These are phyloP conservation scores for Pseudomonodictys pantanalensis DNA, from an alignment of 495 filamentous ascomycete genomes.

Conservation along the genomic window DNA sequence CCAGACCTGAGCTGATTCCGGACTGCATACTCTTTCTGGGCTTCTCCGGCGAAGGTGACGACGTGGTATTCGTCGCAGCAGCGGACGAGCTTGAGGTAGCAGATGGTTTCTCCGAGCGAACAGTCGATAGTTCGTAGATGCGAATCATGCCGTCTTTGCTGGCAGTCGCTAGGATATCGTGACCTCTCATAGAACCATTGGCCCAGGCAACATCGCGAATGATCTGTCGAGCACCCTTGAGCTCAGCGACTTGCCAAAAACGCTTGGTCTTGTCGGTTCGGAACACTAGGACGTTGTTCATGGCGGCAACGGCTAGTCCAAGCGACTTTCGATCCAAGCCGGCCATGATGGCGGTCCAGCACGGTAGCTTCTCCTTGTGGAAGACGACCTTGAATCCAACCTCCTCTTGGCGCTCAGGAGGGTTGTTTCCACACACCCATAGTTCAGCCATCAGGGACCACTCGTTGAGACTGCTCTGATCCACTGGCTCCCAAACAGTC, in stretches of 20 bases:
- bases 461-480: constrained; percentile 73
- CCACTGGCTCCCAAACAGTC: constrained; percentile 78
- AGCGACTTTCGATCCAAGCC: constrained; percentile 71
- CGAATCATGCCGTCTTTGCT: constrained; percentile 87
- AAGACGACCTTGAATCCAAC: constrained; percentile 81
- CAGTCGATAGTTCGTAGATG: constrained; percentile 74
- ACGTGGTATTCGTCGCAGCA: constrained; percentile 1
- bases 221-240: constrained; percentile 65
- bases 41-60: constrained; percentile 12
- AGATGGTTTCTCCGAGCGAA: constrained; percentile 15
- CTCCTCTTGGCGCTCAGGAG: constrained; percentile 68
- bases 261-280: constrained; percentile 61
- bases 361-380: constrained; percentile 76
- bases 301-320: constrained; percentile 76
- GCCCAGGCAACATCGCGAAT: constrained; percentile 95
- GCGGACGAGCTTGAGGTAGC: constrained; percentile 22
- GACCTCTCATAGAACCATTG: constrained; percentile 77
- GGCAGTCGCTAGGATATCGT: constrained; percentile 86
- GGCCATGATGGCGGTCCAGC: constrained; percentile 70
- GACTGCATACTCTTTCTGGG: constrained; percentile 23
- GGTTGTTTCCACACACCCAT: constrained; percentile 54
- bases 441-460: constrained; percentile 73
- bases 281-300: constrained; percentile 76
- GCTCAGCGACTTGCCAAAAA: constrained; percentile 76
- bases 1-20: constrained; percentile 57